phyloP scores from a whole-genome alignment of 495 filamentous ascomycete species.

The Penicillium mononematosum region DNA sequence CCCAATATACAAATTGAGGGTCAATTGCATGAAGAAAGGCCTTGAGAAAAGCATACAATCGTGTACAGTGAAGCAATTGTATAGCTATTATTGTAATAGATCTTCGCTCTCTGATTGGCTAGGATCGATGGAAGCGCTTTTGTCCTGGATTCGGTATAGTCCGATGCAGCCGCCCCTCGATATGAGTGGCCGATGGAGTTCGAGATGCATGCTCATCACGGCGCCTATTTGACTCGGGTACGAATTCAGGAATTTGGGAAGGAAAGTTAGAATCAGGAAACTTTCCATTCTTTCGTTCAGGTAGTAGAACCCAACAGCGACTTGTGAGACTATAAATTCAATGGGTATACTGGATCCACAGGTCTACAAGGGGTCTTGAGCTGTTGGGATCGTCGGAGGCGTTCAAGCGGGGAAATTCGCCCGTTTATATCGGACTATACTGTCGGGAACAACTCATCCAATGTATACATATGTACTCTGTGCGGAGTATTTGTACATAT shows the following conservation, averaged over 20 bases:
- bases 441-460: not conserved
- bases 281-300: not conserved
- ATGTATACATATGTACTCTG: not conserved
- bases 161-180: not conserved
- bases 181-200: slow-evolving; percentile 6
- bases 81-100: slow-evolving; percentile 3
- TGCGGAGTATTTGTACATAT: not conserved
- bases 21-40: not conserved
- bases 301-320: too few relatives aligned
- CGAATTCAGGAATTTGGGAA: not conserved
- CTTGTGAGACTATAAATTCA: too few relatives aligned
- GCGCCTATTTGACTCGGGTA: slow-evolving; percentile 11
- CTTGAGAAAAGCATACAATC: not conserved
- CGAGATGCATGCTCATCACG: slow-evolving; percentile 11
- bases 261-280: too few relatives aligned
- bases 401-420: not conserved
- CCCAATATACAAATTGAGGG: not conserved
- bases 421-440: not conserved
- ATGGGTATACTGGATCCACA: not conserved
- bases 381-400: not conserved
- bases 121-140: slow-evolving; percentile 2
- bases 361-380: not conserved
- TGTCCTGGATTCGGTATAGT: slow-evolving; percentile 9
- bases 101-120: slow-evolving; percentile 1
- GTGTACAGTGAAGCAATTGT: slow-evolving; percentile 3